phyloP scores from a whole-genome alignment of 345 rosid species.

The Iberis pinnata region DNA sequence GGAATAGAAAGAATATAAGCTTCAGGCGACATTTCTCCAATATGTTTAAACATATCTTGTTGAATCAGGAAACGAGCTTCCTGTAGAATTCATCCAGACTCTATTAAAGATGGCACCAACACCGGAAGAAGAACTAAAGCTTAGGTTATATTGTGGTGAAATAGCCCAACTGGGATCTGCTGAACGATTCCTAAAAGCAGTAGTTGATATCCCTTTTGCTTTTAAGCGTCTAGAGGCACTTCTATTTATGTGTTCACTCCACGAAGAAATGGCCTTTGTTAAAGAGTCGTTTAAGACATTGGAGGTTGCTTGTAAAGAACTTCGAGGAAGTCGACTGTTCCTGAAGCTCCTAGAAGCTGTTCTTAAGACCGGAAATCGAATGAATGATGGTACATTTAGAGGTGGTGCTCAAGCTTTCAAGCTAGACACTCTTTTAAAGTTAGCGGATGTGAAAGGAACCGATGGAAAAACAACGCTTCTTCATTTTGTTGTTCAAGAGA shows the following conservation, averaged over 20 bases:
- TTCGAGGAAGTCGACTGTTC: slow-evolving; percentile 73
- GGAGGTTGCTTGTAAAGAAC: slow-evolving; percentile 93
- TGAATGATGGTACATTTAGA: slow-evolving; percentile 96
- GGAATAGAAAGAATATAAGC: not conserved
- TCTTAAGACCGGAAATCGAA: slow-evolving; percentile 97
- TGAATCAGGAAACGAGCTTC: slow-evolving; percentile 85
- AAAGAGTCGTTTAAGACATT: slow-evolving; percentile 71
- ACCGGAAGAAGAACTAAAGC: slow-evolving; percentile 90
- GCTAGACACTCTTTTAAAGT: slow-evolving; percentile 92
- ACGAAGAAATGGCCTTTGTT: slow-evolving; percentile 60
- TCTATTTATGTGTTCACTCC: slow-evolving; percentile 74
- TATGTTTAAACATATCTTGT: slow-evolving; percentile 27
- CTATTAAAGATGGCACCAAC: slow-evolving; percentile 94
- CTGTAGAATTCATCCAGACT: slow-evolving; percentile 69
- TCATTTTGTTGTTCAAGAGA: slow-evolving; percentile 95
- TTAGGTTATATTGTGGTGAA: slow-evolving; percentile 71
- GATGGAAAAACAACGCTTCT: slow-evolving; percentile 97
- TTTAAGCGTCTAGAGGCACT: slow-evolving; percentile 80
- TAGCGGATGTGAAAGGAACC: slow-evolving; percentile 85
- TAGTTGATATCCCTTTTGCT: slow-evolving; percentile 81
- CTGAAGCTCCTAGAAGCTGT: slow-evolving; percentile 96
- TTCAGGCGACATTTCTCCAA: not conserved
- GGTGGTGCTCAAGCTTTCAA: slow-evolving; percentile 97
- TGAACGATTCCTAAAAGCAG: slow-evolving; percentile 80
- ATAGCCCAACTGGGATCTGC: slow-evolving; percentile 82